A percentile compares a stretch with the other conserved stretches of the same genome.
Evolutionary conservation across 2,329 filamentous ascomycete species (phyloP).

Genomic region (Coniella vitis): DNA sequence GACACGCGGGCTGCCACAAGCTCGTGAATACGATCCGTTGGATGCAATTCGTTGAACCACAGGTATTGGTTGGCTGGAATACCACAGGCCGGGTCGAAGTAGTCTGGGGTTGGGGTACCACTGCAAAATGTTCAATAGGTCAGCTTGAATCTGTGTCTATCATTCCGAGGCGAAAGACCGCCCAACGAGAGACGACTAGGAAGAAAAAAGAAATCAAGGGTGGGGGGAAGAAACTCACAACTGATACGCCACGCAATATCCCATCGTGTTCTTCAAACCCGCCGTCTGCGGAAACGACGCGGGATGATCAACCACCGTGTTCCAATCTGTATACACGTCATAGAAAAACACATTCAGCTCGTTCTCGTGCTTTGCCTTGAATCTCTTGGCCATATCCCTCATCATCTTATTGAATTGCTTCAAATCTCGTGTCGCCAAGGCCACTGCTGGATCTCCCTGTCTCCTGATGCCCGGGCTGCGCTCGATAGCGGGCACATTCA

Average conservation of each 20-base stretch:
- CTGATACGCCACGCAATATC: conserved; percentile 46
- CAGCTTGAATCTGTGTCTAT: not conserved
- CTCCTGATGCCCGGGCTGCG: conserved; percentile 41
- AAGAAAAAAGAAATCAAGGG: no score
- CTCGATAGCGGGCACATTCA: conserved; percentile 53
- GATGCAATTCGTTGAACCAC: conserved; percentile 58
- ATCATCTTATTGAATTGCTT: conserved; percentile 44
- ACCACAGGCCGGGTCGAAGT: conserved; percentile 38
- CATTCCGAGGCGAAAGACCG: not conserved
- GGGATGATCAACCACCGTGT: conserved; percentile 45
- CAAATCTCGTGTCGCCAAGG: conserved; percentile 36
- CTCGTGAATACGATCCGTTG: conserved; percentile 57
- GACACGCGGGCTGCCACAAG: conserved; percentile 46
- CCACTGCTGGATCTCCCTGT: conserved; percentile 29
- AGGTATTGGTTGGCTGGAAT: conserved; percentile 55
- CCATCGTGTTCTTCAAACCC: conserved; percentile 47
- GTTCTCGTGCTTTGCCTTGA: conserved; percentile 15
- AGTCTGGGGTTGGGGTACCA: conserved; percentile 37
- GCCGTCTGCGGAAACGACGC: conserved; percentile 34
- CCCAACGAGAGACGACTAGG: not conserved
- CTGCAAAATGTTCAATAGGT: conserved; percentile 24
- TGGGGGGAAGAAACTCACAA: conserved; percentile 33
- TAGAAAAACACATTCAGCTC: conserved; percentile 43
- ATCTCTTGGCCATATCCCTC: conserved; percentile 29
- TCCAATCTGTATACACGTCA: conserved; percentile 46